A percentile compares a stretch with the other conserved stretches of the same genome.
phyloP scores from a whole-genome alignment of 352 stramenopile genomes.

The Phytophthora palmivora region DNA sequence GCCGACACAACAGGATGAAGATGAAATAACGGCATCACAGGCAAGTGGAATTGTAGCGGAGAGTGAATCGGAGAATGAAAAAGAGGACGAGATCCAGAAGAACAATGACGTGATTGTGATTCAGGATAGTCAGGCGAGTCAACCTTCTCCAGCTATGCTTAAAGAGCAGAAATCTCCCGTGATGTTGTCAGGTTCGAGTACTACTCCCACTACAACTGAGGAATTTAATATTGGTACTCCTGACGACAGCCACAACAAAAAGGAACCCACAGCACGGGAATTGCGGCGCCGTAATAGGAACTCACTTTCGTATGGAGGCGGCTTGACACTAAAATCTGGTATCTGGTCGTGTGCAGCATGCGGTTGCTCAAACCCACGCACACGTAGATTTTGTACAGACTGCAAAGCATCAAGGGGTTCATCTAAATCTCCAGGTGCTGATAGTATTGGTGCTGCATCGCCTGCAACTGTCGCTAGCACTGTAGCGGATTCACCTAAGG shows the following conservation, averaged over 20 bases:
- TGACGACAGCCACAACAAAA: constrained; percentile 9
- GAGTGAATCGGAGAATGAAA: constrained; percentile 43
- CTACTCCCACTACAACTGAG: constrained; percentile 10
- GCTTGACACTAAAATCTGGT: constrained; percentile 42
- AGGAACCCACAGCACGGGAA: constrained; percentile 36
- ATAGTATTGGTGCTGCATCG: constrained; percentile 10
- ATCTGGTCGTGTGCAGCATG: constrained; percentile 67
- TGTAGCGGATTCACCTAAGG: constrained; percentile 16
- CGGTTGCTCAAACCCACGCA: constrained; percentile 57
- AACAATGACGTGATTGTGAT: constrained; percentile 28
- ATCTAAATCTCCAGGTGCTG: constrained; percentile 25
- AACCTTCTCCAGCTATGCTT: constrained; percentile 8
- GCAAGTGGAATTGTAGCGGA: constrained; percentile 44
- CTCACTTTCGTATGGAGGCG: constrained; percentile 27
- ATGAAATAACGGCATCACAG: constrained; percentile 36
- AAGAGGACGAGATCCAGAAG: constrained; percentile 12
- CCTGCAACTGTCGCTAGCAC: constrained; percentile 18
- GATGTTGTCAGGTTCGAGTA: constrained; percentile 14
- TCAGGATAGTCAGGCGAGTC: constrained; percentile 30
- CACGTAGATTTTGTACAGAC: constrained; percentile 54
- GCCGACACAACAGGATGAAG: constrained; percentile 32
- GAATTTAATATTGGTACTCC: constrained; percentile 23
- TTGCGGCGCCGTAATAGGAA: constrained; percentile 35
- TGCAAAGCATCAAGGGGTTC: constrained; percentile 43
- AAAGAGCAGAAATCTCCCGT: constrained; percentile 17